phyloP scores from a whole-genome alignment of 2,329 filamentous ascomycete species.

The Cytospora piceae region DNA sequence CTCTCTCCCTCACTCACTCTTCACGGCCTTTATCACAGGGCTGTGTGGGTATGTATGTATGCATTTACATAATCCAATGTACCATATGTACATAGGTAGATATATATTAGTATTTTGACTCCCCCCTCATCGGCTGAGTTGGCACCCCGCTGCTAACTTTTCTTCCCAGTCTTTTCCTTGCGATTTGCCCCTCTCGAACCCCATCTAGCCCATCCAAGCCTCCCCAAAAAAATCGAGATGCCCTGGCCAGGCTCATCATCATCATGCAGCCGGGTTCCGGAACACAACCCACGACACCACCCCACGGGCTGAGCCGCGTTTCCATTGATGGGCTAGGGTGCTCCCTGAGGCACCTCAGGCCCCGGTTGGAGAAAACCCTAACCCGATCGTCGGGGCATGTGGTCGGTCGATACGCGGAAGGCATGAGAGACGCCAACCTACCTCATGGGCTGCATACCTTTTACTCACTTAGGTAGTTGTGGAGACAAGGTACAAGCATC shows the following conservation, averaged over 20 bases:
- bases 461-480: too few species aligned
- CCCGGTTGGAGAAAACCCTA: not conserved
- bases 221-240: not conserved
- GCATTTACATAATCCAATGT: too few species aligned
- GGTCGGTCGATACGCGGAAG: too few species aligned
- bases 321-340: conserved; percentile 10
- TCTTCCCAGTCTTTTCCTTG: not conserved
- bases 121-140: not conserved
- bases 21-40: too few species aligned
- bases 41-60: too few species aligned
- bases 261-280: conserved; percentile 24
- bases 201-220: not conserved
- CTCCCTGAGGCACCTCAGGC: conserved; percentile 8
- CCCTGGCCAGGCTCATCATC: conserved; percentile 13
- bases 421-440: too few species aligned
- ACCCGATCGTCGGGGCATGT: not conserved
- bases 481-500: too few species aligned
- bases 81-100: too few species aligned
- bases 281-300: not conserved
- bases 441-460: too few species aligned
- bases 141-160: not conserved
- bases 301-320: conserved; percentile 25
- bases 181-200: not conserved
- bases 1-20: not conserved
- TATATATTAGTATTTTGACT: not conserved